These are phyloP conservation scores for Pyrenophora seminiperda DNA, from an alignment of 2,329 filamentous ascomycete genomes.

Conservation along the genomic window DNA sequence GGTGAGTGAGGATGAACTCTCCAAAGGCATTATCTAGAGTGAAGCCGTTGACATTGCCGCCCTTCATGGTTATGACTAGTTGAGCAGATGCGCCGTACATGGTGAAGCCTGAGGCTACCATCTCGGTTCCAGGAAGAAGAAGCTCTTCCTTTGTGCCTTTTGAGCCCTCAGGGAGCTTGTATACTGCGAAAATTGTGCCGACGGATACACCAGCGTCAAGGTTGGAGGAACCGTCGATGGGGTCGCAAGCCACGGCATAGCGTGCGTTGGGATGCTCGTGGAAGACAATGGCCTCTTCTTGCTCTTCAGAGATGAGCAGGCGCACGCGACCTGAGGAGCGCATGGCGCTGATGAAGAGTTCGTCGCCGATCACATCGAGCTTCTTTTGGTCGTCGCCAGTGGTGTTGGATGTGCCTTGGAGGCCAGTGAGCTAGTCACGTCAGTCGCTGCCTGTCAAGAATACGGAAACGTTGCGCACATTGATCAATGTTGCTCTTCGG, in stretches of 20 bases:
- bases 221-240: constrained; percentile 97
- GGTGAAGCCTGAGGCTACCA: constrained; percentile 96
- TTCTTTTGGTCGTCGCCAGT: constrained; percentile 99
- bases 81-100: constrained; percentile 99
- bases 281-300: constrained; percentile 91
- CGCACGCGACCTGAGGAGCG: constrained; percentile 87
- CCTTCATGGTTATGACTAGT: constrained; percentile 96
- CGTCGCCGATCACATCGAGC: constrained; percentile 98
- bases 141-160: constrained; percentile 81
- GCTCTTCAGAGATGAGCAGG: constrained; percentile 95
- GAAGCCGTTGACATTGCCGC: constrained; percentile 92
- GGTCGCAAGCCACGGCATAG: constrained; percentile 96
- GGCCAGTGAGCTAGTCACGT: constrained; percentile 71
- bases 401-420: constrained; percentile 91
- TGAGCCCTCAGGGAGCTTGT: constrained; percentile 81
- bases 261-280: constrained; percentile 72
- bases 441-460: constrained; percentile 8
- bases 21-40: constrained; percentile 95
- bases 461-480: constrained; percentile 53
- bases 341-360: constrained; percentile 97
- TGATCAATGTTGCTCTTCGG: constrained; percentile 90
- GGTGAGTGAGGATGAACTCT: constrained; percentile 98
- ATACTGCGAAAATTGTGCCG: constrained; percentile 94
- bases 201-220: constrained; percentile 97
- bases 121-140: constrained; percentile 84